These are phyloP conservation scores for Prunus fruticosa DNA, from an alignment of 306 rosid genomes.

Conservation along the genomic window DNA sequence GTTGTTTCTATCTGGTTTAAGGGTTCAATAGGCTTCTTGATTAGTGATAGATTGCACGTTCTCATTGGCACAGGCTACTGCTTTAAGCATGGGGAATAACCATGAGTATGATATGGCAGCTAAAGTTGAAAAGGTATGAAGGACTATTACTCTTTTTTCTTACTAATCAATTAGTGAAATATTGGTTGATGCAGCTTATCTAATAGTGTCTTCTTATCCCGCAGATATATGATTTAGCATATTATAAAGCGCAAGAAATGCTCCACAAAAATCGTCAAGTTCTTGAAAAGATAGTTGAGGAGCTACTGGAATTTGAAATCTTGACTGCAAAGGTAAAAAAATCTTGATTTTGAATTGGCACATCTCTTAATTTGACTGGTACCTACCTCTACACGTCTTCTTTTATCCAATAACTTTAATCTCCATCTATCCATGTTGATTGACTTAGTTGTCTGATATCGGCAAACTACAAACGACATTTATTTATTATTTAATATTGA, in stretches of 20 bases:
- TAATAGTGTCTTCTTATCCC: constrained; percentile 4
- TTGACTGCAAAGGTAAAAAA: constrained; percentile 75
- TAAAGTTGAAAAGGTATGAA: constrained; percentile 78
- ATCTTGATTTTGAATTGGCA: neutral
- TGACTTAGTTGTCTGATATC: neutral
- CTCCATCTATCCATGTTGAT: neutral
- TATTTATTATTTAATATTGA: constrained; percentile 2
- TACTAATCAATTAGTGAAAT: neutral
- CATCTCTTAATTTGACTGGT: constrained; percentile 10
- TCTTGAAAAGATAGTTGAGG: constrained; percentile 86
- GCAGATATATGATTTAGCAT: constrained; percentile 86
- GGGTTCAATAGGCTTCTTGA: neutral
- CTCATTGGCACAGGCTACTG: constrained; percentile 50
- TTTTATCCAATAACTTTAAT: neutral
- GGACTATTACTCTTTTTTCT: neutral
- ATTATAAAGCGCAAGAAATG: constrained; percentile 77
- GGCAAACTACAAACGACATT: constrained; percentile 1
- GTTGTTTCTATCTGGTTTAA: neutral
- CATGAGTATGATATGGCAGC: constrained; percentile 83
- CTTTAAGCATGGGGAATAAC: constrained; percentile 85
- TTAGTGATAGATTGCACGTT: constrained; percentile 10
- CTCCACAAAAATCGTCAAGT: constrained; percentile 62
- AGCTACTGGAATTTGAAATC: constrained; percentile 82
- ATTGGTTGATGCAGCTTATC: neutral
- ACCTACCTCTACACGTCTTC: constrained; percentile 5